phyloP scores from a whole-genome alignment of 495 filamentous ascomycete genomes.

The Hypoxylon fragiforme region DNA sequence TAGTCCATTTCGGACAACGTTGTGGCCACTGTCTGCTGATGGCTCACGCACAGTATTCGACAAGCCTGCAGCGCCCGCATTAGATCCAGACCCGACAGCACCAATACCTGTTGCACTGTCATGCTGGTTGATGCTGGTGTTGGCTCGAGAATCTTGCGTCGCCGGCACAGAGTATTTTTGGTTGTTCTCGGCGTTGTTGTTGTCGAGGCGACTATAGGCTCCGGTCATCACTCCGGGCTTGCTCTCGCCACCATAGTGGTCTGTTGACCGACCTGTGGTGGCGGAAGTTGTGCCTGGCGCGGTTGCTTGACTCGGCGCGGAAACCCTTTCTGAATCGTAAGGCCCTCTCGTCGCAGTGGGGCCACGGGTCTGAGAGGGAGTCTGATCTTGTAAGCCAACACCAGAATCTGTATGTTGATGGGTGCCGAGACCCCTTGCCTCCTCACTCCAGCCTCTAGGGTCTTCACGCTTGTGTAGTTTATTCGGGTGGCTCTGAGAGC shows the following conservation, averaged over 20 bases:
- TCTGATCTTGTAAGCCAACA: constrained; percentile 29
- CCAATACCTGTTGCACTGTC: background rate
- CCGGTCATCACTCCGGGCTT: constrained; percentile 34
- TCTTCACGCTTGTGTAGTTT: constrained; percentile 41
- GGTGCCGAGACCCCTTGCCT: constrained; percentile 10
- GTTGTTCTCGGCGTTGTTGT: background rate
- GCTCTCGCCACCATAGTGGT: background rate
- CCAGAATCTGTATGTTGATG: constrained; percentile 42
- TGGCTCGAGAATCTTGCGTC: constrained; percentile 1
- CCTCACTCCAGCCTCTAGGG: constrained; percentile 28
- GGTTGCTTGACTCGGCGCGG: background rate
- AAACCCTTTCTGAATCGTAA: background rate
- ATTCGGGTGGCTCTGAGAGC: constrained; percentile 27
- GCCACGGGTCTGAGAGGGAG: background rate
- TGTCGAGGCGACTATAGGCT: constrained; percentile 18
- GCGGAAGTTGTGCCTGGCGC: background rate
- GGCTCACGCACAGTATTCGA: background rate
- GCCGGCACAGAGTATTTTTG: background rate
- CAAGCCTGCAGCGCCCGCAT: background rate
- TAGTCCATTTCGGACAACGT: constrained; percentile 18
- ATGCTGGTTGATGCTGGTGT: background rate
- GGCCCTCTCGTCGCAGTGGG: background rate
- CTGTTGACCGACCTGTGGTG: background rate
- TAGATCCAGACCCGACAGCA: background rate
- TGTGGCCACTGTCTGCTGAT: background rate